Conservation (phyloP, 352 stramenopile genomes). For the Globisporangium cystogenes region DNA sequence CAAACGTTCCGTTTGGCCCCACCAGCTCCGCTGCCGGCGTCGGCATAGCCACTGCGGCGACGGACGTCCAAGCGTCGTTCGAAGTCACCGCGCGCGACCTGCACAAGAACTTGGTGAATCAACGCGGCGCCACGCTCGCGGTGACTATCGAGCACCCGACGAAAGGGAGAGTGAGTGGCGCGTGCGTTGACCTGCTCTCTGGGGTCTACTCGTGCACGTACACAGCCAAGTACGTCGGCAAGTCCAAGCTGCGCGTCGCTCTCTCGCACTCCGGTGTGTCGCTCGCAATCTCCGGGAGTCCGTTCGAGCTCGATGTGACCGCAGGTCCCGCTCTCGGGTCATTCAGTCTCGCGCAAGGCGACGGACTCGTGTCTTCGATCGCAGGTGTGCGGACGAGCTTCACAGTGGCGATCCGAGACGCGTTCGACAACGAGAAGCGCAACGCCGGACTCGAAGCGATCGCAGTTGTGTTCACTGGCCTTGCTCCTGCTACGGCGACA, state of each 20-base stretch:
- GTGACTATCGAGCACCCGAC: conserved; percentile 30
- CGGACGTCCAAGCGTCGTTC: conserved; percentile 57
- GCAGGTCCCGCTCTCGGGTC: conserved; percentile 46
- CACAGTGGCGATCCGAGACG: conserved; percentile 45
- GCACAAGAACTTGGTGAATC: conserved; percentile 41
- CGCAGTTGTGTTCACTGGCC: conserved; percentile 26
- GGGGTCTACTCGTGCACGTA: conserved; percentile 65
- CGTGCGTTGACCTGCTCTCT: conserved; percentile 46
- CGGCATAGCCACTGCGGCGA: conserved; percentile 31
- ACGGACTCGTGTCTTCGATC: conserved; percentile 43
- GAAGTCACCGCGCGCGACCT: conserved; percentile 48
- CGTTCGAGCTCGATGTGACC: conserved; percentile 41
- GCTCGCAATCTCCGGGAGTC: conserved; percentile 31
- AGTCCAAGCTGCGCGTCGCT: conserved; percentile 26
- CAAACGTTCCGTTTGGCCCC: conserved; percentile 29
- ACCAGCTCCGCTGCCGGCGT: conserved; percentile 36
- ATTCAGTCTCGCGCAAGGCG: conserved; percentile 30
- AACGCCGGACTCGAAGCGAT: conserved; percentile 51
- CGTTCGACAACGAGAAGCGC: conserved; percentile 52
- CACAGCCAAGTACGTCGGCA: conserved; percentile 35
- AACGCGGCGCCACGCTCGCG: conserved; percentile 32
- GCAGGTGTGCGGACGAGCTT: conserved; percentile 43
- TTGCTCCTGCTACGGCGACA: conserved; percentile 15
- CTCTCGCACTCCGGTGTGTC: conserved; percentile 14
- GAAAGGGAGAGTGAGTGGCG: conserved; percentile 30